Evolutionary conservation across 257 asterid species (phyloP).

Genomic region (Cruciata laevipes): DNA sequence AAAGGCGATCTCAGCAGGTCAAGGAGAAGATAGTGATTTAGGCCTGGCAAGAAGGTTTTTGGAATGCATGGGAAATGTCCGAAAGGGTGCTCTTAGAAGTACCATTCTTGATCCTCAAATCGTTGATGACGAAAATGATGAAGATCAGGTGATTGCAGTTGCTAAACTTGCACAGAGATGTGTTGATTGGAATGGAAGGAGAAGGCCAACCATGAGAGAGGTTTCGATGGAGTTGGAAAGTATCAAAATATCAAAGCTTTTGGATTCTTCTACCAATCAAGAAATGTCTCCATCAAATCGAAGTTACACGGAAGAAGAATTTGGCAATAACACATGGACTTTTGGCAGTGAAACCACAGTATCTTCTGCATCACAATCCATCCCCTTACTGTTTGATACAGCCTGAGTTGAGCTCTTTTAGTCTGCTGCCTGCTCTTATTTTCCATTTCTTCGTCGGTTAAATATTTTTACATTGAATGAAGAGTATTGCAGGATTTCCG

Average conservation of each 20-base stretch:
- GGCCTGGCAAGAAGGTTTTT: slow-evolving; percentile 10
- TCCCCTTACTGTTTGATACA: background rate
- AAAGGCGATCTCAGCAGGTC: background rate
- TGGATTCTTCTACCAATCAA: background rate
- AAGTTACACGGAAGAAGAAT: slow-evolving; percentile 4
- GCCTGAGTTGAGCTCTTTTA: background rate
- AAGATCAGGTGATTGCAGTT: background rate
- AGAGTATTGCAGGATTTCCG: background rate
- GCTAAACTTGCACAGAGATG: slow-evolving; percentile 5
- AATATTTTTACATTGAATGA: no score
- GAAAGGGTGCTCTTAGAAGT: background rate
- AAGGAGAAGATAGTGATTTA: background rate
- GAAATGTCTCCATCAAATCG: background rate
- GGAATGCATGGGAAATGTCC: background rate
- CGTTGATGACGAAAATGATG: background rate
- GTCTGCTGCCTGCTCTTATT: no score
- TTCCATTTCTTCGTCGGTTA: background rate
- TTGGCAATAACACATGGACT: background rate
- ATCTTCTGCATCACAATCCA: background rate
- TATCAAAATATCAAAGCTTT: background rate
- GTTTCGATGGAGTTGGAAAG: slow-evolving; percentile 3
- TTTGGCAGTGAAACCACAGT: background rate
- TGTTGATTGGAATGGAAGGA: slow-evolving; percentile 9
- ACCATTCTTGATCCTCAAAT: slow-evolving; percentile 11
- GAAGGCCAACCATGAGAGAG: slow-evolving; percentile 6